Conservation (phyloP, 768 basidiomycete genomes). For the Serendipita indica region DNA sequence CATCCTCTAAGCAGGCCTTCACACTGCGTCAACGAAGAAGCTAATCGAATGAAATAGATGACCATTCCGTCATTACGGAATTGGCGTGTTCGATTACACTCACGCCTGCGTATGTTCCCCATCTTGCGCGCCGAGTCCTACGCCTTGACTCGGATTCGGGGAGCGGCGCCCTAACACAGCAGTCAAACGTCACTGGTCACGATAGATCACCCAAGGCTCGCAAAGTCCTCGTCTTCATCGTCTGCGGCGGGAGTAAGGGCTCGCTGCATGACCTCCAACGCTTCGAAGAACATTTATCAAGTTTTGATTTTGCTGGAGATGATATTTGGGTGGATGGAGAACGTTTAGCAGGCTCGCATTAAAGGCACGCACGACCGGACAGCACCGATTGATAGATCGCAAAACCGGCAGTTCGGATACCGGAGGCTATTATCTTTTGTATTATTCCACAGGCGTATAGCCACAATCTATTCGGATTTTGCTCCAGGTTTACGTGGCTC, state of each 20-base stretch:
- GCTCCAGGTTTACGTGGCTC: too few relatives aligned
- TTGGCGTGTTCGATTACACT: constrained; percentile 61
- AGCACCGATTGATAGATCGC: background rate
- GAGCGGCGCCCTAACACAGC: background rate
- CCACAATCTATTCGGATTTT: too few relatives aligned
- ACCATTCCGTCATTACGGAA: constrained; percentile 62
- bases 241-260: constrained; percentile 59
- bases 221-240: constrained; percentile 41
- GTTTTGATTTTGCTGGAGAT: constrained; percentile 23
- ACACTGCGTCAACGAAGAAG: background rate
- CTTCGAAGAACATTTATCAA: constrained; percentile 30
- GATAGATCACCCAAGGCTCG: constrained; percentile 20
- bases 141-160: constrained; percentile 11
- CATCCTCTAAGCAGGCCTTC: background rate
- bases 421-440: background rate
- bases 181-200: constrained; percentile 6
- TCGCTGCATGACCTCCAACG: constrained; percentile 37
- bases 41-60: constrained; percentile 30
- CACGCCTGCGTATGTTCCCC: constrained; percentile 44
- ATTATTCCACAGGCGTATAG: background rate
- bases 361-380: background rate
- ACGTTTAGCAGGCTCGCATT: background rate
- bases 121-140: constrained; percentile 39
- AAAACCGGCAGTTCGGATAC: background rate
- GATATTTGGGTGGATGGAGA: constrained; percentile 22